These are phyloP conservation scores for Solanum bukasovii DNA, from an alignment of 257 asterid genomes.

Conservation along the genomic window DNA sequence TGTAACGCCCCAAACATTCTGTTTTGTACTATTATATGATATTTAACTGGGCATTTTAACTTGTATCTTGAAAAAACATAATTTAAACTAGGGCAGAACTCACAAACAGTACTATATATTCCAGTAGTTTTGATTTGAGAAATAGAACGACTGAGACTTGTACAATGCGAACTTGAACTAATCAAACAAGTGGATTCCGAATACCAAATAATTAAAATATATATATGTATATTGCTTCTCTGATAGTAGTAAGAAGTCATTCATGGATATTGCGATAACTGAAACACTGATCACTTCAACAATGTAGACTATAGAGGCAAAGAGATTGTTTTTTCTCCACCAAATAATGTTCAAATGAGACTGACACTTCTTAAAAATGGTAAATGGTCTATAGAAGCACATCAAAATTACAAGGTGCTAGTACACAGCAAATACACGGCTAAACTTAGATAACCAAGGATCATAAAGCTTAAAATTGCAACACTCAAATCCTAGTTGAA, in stretches of 20 bases:
- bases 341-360: neutral
- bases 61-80: neutral
- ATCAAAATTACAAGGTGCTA: neutral
- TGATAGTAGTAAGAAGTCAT: too few species aligned
- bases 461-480: neutral
- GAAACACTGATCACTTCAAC: neutral
- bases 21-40: neutral
- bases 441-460: slow-evolving; percentile 11
- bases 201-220: neutral
- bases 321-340: neutral
- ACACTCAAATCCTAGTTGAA: neutral
- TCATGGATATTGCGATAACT: neutral
- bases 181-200: neutral
- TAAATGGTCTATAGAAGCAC: neutral
- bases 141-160: neutral
- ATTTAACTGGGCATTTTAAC: too few species aligned
- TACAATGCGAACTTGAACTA: neutral
- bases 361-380: neutral
- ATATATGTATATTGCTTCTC: too few species aligned
- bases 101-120: neutral
- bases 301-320: neutral
- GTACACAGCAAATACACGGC: slow-evolving; percentile 28
- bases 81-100: neutral
- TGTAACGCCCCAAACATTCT: neutral
- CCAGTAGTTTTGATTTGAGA: neutral